Evolutionary conservation across 2,329 filamentous ascomycete genomes (phyloP).

Genomic region (Apiospora hydei): DNA sequence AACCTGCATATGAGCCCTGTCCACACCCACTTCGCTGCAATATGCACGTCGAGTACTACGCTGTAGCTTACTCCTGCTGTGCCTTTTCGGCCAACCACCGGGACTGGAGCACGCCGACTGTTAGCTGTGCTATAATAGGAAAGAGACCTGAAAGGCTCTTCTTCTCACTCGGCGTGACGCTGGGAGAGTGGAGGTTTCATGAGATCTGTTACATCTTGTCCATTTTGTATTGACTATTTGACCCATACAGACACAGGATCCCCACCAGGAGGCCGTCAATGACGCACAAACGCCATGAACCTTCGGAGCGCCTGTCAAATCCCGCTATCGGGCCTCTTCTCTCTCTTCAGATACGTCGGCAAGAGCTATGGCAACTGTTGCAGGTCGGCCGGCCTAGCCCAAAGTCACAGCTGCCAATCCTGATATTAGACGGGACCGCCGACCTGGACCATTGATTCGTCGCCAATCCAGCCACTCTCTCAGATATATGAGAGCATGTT

Average conservation of each 20-base stretch:
- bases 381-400: not conserved
- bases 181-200: constrained; percentile 1
- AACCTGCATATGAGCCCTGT: constrained; percentile 12
- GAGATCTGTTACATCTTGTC: not conserved
- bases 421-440: not conserved
- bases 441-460: not conserved
- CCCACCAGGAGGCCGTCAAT: not conserved
- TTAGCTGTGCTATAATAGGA: constrained; percentile 11
- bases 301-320: not conserved
- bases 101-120: constrained; percentile 5
- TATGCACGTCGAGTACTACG: constrained; percentile 3
- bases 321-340: not conserved
- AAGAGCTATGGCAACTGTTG: not conserved
- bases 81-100: not conserved
- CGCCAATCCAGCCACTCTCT: not conserved
- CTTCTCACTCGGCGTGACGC: not conserved
- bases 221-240: not conserved
- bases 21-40: constrained; percentile 10
- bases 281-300: not conserved
- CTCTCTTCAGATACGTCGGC: not conserved
- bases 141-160: not conserved
- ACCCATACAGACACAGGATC: not conserved
- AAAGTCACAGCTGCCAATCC: not conserved
- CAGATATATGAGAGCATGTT: not conserved
- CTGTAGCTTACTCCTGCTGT: not conserved